Percentiles rank a stretch among this genome's conserved stretches.
These are phyloP conservation scores for Ocimum tenuiflorum DNA, from an alignment of 257 asterid genomes.

Conservation along the genomic window DNA sequence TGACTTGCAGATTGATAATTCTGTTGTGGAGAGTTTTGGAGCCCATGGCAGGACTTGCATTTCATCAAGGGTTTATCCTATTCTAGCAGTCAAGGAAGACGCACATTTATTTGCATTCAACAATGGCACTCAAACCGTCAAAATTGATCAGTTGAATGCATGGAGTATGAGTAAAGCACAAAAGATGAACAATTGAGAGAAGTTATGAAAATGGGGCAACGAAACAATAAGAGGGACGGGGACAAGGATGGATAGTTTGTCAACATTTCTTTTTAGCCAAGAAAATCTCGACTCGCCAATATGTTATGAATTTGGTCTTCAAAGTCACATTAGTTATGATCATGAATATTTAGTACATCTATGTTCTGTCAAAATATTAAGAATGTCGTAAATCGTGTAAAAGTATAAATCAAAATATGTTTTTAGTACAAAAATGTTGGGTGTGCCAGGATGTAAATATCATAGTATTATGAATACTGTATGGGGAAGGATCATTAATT, in stretches of 20 bases:
- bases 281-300: too few relatives aligned
- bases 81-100: slow-evolving; percentile 17
- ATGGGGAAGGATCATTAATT: too few relatives aligned
- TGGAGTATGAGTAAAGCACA: slow-evolving; percentile 34
- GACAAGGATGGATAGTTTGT: too few relatives aligned
- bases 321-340: neutral
- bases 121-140: slow-evolving; percentile 26
- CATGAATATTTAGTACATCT: neutral
- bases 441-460: too few relatives aligned
- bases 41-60: slow-evolving; percentile 32
- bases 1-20: slow-evolving; percentile 29
- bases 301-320: neutral
- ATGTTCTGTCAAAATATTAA: neutral
- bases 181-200: slow-evolving; percentile 27
- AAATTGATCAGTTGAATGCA: slow-evolving; percentile 22
- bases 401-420: too few relatives aligned
- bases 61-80: slow-evolving; percentile 36
- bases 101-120: slow-evolving; percentile 42
- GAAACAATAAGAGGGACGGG: too few relatives aligned
- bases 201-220: neutral
- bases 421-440: too few relatives aligned
- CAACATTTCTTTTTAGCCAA: too few relatives aligned
- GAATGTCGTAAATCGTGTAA: neutral
- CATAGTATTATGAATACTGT: too few relatives aligned
- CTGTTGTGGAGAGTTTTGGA: slow-evolving; percentile 42